phyloP scores from a whole-genome alignment of 148 eudicot species.

The Cornus kousa region DNA sequence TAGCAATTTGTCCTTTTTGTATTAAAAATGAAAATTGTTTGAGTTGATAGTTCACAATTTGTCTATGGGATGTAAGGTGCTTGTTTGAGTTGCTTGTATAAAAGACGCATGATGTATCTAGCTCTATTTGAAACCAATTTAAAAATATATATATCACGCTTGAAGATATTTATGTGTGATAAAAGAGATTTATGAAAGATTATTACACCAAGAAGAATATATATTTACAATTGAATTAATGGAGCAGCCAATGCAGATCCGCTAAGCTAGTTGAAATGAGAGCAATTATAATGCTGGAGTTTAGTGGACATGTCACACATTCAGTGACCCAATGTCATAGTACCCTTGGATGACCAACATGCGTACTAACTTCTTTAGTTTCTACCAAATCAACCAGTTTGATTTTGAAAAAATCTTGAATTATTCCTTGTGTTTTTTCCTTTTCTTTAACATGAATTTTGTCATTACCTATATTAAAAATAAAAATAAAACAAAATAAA shows the following conservation, averaged over 20 bases:
- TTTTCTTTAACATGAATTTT: background rate
- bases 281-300: background rate
- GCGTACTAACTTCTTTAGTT: background rate
- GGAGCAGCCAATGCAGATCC: background rate
- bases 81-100: too few species aligned
- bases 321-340: too few species aligned
- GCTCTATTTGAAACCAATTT: too few species aligned
- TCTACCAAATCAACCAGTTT: too few species aligned
- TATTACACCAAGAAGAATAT: background rate
- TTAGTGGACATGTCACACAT: background rate
- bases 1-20: too few species aligned
- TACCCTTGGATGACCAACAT: background rate
- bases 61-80: too few species aligned
- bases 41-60: too few species aligned
- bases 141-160: background rate
- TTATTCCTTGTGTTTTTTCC: background rate
- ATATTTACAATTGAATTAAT: too few species aligned
- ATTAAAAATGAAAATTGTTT: too few species aligned
- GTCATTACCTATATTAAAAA: background rate
- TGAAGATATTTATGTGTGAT: background rate
- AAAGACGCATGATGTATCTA: too few species aligned
- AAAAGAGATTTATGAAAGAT: background rate
- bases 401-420: background rate
- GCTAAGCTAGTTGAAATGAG: background rate
- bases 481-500: too few species aligned